Evolutionary conservation across 192 early-diverging fungal genomes (phyloP), one percentile per base, ranked within the genome.

Genomic region (Tieghemiomyces parasiticus): DNA sequence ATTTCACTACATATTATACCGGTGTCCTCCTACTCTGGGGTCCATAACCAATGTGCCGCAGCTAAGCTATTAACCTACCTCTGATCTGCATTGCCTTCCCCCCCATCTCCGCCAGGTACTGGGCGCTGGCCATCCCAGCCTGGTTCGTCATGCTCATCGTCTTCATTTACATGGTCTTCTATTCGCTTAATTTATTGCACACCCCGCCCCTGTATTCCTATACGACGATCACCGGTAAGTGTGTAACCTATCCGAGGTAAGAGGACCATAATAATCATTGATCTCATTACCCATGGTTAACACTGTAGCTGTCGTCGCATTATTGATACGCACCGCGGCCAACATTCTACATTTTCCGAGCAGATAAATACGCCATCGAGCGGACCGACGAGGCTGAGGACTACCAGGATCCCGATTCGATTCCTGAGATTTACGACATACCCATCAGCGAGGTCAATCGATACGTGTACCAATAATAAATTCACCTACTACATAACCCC

Each of bases 61-160:
- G n/a, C n/a, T n/a, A n/a, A n/a, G n/a, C n/a, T n/a, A n/a, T n/a
- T n/a, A n/a, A n/a, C n/a, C n/a, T n/a, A n/a, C n/a, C n/a, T n/a
- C n/a, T n/a, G n/a, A n/a, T n/a, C n/a, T n/a, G n/a, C 38, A 42
- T 42, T 10, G 6, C 16, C 38, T 42, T 6, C 38, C 6, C 16
- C 38, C 38, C 38, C 38, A 42, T 42, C 16, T 42, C 16, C 38
- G 13, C 32, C 1, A 58, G 82, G 63, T 81, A 83, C 58, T 88
- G 85, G 86, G 81, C 83, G 22, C 60, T 86, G 20, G 81, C 77
- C 9, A 61, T 88, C n/a, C 88, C 88, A 0, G 67, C 84, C 10
- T 88, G 79, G 75, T 46, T 85, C 10, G 71, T 82, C 60, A 78
- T 79, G 0, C 66, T 86, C 12, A 74, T 89, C 8, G 77, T 79